Conservation (phyloP, 2,329 filamentous ascomycete species). For the Nothophaeocryptopus gaeumannii region DNA sequence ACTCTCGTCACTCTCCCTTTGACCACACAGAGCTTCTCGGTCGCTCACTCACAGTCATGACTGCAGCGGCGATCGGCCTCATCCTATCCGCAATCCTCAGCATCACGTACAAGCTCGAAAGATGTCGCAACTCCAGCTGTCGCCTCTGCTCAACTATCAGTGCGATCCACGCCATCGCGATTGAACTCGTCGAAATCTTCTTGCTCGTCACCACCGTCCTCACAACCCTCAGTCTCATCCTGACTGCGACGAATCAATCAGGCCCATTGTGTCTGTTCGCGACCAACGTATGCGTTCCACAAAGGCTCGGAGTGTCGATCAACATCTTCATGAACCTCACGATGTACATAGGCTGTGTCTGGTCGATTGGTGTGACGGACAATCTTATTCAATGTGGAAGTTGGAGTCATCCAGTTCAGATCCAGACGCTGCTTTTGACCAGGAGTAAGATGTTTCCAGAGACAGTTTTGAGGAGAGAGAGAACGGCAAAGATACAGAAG, state of each 20-base stretch:
- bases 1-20: not conserved
- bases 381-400: constrained; percentile 12
- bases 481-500: not conserved
- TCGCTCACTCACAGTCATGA: not conserved
- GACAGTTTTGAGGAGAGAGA: constrained; percentile 2
- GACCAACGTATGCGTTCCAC: not conserved
- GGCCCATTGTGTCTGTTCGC: too few relatives aligned
- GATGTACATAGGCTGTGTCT: constrained; percentile 1
- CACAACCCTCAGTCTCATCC: not conserved
- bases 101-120: constrained; percentile 7
- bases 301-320: not conserved
- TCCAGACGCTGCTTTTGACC: constrained; percentile 15
- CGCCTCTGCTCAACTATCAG: not conserved
- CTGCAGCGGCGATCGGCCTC: not conserved
- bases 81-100: constrained; percentile 8
- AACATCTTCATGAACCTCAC: not conserved
- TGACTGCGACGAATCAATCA: not conserved
- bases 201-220: constrained; percentile 2
- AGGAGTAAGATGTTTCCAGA: constrained; percentile 12
- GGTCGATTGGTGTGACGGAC: constrained; percentile 16
- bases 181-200: constrained; percentile 12
- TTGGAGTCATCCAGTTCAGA: constrained; percentile 16
- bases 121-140: not conserved
- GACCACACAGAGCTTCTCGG: not conserved
- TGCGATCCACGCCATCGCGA: constrained; percentile 12